A percentile compares a stretch with the other conserved stretches of the same genome.
Evolutionary conservation across 2,329 filamentous ascomycete genomes (phyloP).

Genomic region (Hymenoscyphus repandus): DNA sequence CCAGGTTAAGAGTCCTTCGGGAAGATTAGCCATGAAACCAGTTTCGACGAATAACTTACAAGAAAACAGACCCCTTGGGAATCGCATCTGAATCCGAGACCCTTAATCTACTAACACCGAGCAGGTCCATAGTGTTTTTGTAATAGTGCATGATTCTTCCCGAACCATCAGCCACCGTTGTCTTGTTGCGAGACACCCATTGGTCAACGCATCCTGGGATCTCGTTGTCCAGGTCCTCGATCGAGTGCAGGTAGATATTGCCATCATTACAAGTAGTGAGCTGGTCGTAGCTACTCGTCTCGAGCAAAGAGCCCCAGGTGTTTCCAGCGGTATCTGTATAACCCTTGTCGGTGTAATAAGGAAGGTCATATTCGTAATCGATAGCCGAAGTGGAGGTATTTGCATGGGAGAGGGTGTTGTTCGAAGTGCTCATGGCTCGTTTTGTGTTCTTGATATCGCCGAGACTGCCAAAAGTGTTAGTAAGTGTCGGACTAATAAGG

Average conservation of each 20-base stretch:
- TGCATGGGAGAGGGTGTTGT: no score
- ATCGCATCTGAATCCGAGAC: background rate
- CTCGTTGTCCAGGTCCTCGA: background rate
- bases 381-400: background rate
- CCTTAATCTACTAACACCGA: background rate
- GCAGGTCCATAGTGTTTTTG: background rate
- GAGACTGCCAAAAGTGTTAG: no score
- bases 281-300: background rate
- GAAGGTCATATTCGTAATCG: background rate
- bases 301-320: background rate
- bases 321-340: background rate
- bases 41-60: background rate
- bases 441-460: background rate
- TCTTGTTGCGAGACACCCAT: background rate
- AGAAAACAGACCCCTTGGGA: background rate
- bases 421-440: background rate
- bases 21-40: no score
- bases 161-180: no score
- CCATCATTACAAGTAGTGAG: background rate
- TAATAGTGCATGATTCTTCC: no score
- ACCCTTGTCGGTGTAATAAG: background rate
- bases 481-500: no score
- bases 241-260: background rate
- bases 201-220: background rate
- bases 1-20: background rate